Percentiles rank a stretch among this genome's conserved stretches.
These are phyloP conservation scores for Phytophthora pisi DNA, from an alignment of 352 stramenopile species.

Conservation along the genomic window DNA sequence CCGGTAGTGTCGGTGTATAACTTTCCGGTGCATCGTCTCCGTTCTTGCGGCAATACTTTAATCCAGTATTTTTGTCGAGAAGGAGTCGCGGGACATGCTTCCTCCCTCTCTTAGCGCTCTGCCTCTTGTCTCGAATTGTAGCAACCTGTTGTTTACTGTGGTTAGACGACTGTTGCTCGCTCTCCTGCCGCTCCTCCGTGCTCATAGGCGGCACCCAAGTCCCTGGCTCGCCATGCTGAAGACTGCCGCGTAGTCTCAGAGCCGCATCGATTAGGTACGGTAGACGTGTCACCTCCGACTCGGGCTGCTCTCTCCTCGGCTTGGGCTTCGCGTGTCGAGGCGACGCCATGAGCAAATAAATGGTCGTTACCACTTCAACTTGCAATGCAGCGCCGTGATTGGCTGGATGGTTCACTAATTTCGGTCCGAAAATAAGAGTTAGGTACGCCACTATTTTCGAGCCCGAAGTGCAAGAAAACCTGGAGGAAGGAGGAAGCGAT, in stretches of 20 bases:
- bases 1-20: conserved; percentile 22
- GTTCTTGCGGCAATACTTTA: neutral
- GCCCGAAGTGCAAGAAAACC: conserved; percentile 7
- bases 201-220: neutral
- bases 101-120: neutral
- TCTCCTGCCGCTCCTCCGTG: conserved; percentile 25
- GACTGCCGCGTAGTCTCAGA: conserved; percentile 3
- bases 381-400: conserved; percentile 14
- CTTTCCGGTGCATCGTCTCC: neutral
- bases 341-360: conserved; percentile 1
- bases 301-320: neutral
- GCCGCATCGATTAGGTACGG: conserved; percentile 26
- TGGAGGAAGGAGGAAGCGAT: conserved; percentile 6
- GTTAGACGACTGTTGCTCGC: neutral
- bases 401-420: conserved; percentile 2
- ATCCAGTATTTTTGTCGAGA: neutral
- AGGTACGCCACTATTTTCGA: neutral
- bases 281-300: conserved; percentile 16
- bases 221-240: conserved; percentile 5
- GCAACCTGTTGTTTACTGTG: neutral
- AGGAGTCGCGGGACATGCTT: conserved; percentile 3
- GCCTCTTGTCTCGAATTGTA: neutral
- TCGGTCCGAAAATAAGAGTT: conserved; percentile 1
- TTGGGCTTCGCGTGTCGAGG: conserved; percentile 10
- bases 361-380: conserved; percentile 21